Evolutionary conservation across 2,329 filamentous ascomycete species (phyloP).

Genomic region (Aphanoascus verrucosus): DNA sequence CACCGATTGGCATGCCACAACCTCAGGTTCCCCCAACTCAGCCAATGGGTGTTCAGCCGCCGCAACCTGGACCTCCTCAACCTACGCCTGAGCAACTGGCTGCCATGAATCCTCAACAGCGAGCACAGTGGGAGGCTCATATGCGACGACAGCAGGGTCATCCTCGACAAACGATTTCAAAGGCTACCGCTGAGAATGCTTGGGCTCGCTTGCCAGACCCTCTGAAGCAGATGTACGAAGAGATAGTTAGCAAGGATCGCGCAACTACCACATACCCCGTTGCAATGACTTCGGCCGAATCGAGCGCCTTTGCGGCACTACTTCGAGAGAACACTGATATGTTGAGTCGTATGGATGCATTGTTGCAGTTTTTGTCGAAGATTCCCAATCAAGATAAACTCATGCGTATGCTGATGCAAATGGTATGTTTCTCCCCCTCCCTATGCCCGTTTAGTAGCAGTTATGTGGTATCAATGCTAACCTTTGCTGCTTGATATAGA

Average conservation of each 20-base stretch:
- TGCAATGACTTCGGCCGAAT: slow-evolving; percentile 31
- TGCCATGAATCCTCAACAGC: slow-evolving; percentile 35
- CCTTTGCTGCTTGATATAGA: slow-evolving; percentile 20
- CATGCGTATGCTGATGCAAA: slow-evolving; percentile 29
- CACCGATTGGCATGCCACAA: slow-evolving; percentile 18
- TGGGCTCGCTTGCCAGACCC: slow-evolving; percentile 33
- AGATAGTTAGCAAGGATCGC: slow-evolving; percentile 26
- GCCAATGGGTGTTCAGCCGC: slow-evolving; percentile 16
- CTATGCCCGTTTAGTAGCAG: slow-evolving; percentile 14
- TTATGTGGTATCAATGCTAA: slow-evolving; percentile 5
- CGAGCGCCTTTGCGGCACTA: slow-evolving; percentile 30
- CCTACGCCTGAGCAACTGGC: slow-evolving; percentile 29
- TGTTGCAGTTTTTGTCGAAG: slow-evolving; percentile 33
- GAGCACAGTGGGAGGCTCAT: slow-evolving; percentile 28
- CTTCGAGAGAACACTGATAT: slow-evolving; percentile 34
- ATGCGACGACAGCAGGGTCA: slow-evolving; percentile 29
- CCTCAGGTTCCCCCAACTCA: slow-evolving; percentile 19
- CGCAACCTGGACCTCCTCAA: slow-evolving; percentile 18
- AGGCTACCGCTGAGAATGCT: slow-evolving; percentile 29
- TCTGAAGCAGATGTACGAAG: slow-evolving; percentile 31
- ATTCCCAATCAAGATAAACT: slow-evolving; percentile 33
- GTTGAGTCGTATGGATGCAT: slow-evolving; percentile 34
- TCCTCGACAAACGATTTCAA: slow-evolving; percentile 24
- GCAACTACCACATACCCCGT: slow-evolving; percentile 22
- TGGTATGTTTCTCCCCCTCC: slow-evolving; percentile 22